These are phyloP conservation scores for Glycine soja DNA, from an alignment of 306 rosid species.

Conservation along the genomic window DNA sequence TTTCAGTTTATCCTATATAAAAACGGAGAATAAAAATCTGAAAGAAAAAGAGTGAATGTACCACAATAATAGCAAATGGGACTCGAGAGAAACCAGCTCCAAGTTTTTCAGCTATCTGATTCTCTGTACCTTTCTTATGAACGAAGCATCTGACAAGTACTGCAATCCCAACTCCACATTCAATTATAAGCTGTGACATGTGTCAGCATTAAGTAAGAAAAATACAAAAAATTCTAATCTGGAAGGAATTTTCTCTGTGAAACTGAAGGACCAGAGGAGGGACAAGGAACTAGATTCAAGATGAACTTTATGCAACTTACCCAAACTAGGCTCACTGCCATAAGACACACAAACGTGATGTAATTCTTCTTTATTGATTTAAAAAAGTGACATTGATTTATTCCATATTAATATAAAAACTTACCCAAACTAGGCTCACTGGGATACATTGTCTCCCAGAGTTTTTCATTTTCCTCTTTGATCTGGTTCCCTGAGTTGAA, in stretches of 20 bases:
- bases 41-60: slow-evolving; percentile 46
- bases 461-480: no score
- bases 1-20: slow-evolving; percentile 15
- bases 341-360: slow-evolving; percentile 77
- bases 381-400: no score
- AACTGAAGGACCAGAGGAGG: not conserved
- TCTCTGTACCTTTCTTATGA: slow-evolving; percentile 71
- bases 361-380: slow-evolving; percentile 82
- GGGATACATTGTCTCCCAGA: no score
- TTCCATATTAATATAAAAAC: no score
- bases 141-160: slow-evolving; percentile 84
- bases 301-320: slow-evolving; percentile 53
- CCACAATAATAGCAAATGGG: slow-evolving; percentile 82
- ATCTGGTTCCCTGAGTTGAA: no score
- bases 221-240: slow-evolving; percentile 21
- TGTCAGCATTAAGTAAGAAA: slow-evolving; percentile 39
- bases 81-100: slow-evolving; percentile 84
- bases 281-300: slow-evolving; percentile 23
- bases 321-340: slow-evolving; percentile 87
- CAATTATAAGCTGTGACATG: slow-evolving; percentile 68
- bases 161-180: slow-evolving; percentile 79
- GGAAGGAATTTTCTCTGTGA: slow-evolving; percentile 4
- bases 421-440: no score
- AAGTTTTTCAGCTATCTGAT: slow-evolving; percentile 72
- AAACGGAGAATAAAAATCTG: slow-evolving; percentile 27